Base-by-base conservation (phyloP, 1,284 basidiomycete genomes). In the Phenoliferia sp. region DNA sequence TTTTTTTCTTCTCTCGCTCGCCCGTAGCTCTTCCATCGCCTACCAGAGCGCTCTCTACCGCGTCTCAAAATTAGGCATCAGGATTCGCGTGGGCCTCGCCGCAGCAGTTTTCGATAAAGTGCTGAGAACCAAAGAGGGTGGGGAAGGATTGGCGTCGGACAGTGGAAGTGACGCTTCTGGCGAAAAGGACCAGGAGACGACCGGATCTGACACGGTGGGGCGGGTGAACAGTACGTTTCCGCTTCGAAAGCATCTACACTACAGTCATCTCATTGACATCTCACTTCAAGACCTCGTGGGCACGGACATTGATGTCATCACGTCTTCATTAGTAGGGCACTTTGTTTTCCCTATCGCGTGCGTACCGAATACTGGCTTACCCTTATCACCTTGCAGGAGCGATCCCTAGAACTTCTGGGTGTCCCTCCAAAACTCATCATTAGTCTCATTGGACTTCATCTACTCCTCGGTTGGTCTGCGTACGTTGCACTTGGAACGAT, bases 391-490 rank as follows among this genome's bases (percentile, higher is more conserved):
- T 22, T 7, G 54, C 39, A 65, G 64, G 64, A 69, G 1, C 44
- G 66, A 2, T 57, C 61, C 1, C 64, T 72, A 10, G 66, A 72
- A n/a, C 65, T 72, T 3, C 62, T 66, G 22, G 69, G 65, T 15
- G 63, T 70, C 36, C 60, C 66, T 0, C 71, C 71, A 1, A 72
- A 96, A 77, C 86, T 95, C 63, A 74, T 87, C 63, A 86, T 95
- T 56, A 92, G 88, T 1, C 82, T 84, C 1, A 64, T 83, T 7
- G 91, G 93, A 80, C 83, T 94, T n/a, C 94, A 92, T 80, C 84
- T 89, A 73, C 81, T 95, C 10, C 85, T 95, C 9, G 93, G 93
- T 0, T 83, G 84, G 79, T 65, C 62, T 4, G 63, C 69, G 28
- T 72, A 70, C 44, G 67, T 72, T 59, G 69, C 71, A 3, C 65